Conservation (phyloP, 495 filamentous ascomycete species). For the Aspergillus ostianus region DNA sequence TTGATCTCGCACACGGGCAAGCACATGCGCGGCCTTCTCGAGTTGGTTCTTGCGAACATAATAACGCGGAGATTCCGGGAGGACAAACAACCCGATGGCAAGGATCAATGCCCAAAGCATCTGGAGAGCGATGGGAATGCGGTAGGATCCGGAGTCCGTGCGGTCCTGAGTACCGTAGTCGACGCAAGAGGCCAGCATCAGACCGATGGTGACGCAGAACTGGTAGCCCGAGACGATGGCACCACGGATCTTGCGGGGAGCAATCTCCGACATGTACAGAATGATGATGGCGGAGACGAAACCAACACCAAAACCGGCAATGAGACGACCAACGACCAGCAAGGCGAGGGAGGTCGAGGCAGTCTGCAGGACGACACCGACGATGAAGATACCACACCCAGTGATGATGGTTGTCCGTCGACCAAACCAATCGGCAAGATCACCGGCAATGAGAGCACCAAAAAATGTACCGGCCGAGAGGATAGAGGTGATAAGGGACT, state of each 20-base stretch:
- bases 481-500: conserved; percentile 70
- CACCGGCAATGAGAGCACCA: conserved; percentile 68
- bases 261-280: conserved; percentile 68
- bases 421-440: conserved; percentile 66
- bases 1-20: conserved; percentile 46
- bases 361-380: conserved; percentile 64
- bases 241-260: conserved; percentile 64
- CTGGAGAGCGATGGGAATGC: conserved; percentile 68
- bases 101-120: conserved; percentile 67
- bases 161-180: conserved; percentile 65
- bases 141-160: conserved; percentile 63
- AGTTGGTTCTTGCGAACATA: conserved; percentile 57
- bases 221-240: conserved; percentile 69
- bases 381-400: conserved; percentile 62
- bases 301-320: conserved; percentile 72
- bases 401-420: conserved; percentile 66
- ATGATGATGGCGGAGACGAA: conserved; percentile 74
- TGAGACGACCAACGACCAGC: conserved; percentile 66
- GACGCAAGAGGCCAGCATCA: conserved; percentile 71
- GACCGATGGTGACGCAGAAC: conserved; percentile 70
- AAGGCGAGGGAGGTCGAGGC: conserved; percentile 47
- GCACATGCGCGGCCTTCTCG: conserved; percentile 35
- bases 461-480: conserved; percentile 76
- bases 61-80: conserved; percentile 74
- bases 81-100: conserved; percentile 61